Evolutionary conservation across 208 protist genomes (phyloP).

Genomic region (Leishmania gerbilli): DNA sequence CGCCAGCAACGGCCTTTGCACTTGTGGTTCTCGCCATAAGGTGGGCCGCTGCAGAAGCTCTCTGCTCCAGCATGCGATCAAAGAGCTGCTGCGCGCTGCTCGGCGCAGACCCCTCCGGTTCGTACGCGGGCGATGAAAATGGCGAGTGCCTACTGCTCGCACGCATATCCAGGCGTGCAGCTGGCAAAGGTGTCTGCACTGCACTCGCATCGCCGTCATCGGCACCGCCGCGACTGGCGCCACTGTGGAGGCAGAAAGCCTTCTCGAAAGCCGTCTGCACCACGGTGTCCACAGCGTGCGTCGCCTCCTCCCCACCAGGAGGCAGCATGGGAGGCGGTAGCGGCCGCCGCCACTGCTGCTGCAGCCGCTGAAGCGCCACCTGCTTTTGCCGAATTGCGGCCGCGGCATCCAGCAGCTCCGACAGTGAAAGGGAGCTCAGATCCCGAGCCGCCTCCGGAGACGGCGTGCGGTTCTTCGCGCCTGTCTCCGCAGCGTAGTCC

Average conservation of each 20-base stretch:
- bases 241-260: background rate
- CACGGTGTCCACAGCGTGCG: background rate
- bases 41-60: background rate
- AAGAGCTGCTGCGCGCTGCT: slow-evolving; percentile 31
- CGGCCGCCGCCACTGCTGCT: slow-evolving; percentile 28
- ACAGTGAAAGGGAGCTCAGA: slow-evolving; percentile 58
- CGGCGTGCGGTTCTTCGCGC: background rate
- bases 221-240: background rate
- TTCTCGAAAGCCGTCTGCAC: background rate
- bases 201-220: background rate
- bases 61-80: slow-evolving; percentile 25
- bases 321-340: background rate
- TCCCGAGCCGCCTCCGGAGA: slow-evolving; percentile 25
- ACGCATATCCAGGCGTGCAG: background rate
- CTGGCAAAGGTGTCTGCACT: background rate
- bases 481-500: background rate
- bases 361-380: slow-evolving; percentile 54
- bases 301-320: background rate
- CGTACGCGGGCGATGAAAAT: slow-evolving; percentile 11
- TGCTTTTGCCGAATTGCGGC: slow-evolving; percentile 62
- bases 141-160: slow-evolving; percentile 8
- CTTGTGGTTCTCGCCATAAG: background rate
- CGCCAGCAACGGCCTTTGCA: background rate
- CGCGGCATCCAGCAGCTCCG: slow-evolving; percentile 74
- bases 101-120: background rate